phyloP scores from a whole-genome alignment of 2,329 filamentous ascomycete genomes.

The Neonectria ditissima region DNA sequence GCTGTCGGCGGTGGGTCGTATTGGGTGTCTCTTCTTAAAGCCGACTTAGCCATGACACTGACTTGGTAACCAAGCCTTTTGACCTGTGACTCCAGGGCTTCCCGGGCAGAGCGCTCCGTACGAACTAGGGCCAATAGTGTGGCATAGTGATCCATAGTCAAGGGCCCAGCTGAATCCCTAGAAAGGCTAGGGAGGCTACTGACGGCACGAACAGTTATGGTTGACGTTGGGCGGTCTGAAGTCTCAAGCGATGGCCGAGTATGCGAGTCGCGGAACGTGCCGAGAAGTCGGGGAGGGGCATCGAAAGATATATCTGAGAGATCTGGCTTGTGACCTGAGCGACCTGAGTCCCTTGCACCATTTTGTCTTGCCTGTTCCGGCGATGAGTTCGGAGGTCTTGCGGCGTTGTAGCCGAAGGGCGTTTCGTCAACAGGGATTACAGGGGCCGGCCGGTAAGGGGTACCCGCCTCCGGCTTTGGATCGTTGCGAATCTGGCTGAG shows the following conservation, averaged over 20 bases:
- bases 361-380: slow-evolving; percentile 10
- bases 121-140: slow-evolving; percentile 65
- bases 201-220: slow-evolving; percentile 61
- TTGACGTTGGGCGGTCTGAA: slow-evolving; percentile 55
- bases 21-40: slow-evolving; percentile 31
- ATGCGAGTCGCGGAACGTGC: slow-evolving; percentile 31
- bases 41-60: slow-evolving; percentile 58
- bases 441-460: slow-evolving; percentile 43
- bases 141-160: slow-evolving; percentile 61
- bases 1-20: slow-evolving; percentile 50
- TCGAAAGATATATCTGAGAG: slow-evolving; percentile 58
- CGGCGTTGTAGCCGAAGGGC: slow-evolving; percentile 29
- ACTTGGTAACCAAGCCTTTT: slow-evolving; percentile 64
- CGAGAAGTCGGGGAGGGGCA: slow-evolving; percentile 59
- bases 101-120: slow-evolving; percentile 67
- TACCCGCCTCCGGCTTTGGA: slow-evolving; percentile 49
- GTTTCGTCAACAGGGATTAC: slow-evolving; percentile 40
- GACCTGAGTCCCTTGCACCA: slow-evolving; percentile 26
- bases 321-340: slow-evolving; percentile 52
- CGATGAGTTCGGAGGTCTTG: slow-evolving; percentile 7
- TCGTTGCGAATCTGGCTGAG: slow-evolving; percentile 63
- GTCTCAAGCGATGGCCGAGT: slow-evolving; percentile 10
- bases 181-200: slow-evolving; percentile 58
- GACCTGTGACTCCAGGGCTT: slow-evolving; percentile 68
- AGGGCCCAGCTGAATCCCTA: slow-evolving; percentile 47